Base-by-base conservation (phyloP, 768 basidiomycete genomes). In the Hypholoma fasciculare region DNA sequence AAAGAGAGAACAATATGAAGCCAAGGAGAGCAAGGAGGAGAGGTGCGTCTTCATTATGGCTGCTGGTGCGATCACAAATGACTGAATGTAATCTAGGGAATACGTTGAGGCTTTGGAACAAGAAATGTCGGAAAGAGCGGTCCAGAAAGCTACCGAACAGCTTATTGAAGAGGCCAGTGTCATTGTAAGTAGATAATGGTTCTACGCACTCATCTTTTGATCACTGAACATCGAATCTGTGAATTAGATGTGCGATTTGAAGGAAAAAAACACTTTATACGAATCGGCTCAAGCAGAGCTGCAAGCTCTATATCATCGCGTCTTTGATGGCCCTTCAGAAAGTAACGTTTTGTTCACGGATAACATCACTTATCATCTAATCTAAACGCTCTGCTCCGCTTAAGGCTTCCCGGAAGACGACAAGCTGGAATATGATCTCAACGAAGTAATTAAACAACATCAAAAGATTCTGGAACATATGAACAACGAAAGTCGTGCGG, bases 381-480 rank as follows among this genome's bases (percentile, higher is more conserved):
- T 11, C 11, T 39, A n/a, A 36, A 49, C 17, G 30, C 37, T 42
- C 13, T 51, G 47, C 37, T 42, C 13, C 49, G 47, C 36, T 55
- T 26, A 43, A 76, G 79, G 72, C 17, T 81, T 77, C 58, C 78
- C 78, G 34, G 78, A 78, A 58, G 78, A 80, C 46, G 78, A 80
- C 59, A 67, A 64, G 20, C 67, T 79, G n/a, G 77, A 80, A 62
- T 69, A 76, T 46, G 67, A 75, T 39, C 62, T 78, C 16, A 61
- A 68, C 16, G 65, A 63, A 26, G 73, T 74, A 0, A 69, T 74
- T 30, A 63, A 52, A 23, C 60, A 64, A 9, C 71, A 79, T 59
- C 72, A 76, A 40, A 61, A 73, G 57, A 65, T 76, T 16, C 78
- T 79, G 55, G 64, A 61, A 19, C 60, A 58, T 4, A 56, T 80